These are phyloP conservation scores for Salvia miltiorrhiza DNA, from an alignment of 257 asterid species.

Conservation along the genomic window DNA sequence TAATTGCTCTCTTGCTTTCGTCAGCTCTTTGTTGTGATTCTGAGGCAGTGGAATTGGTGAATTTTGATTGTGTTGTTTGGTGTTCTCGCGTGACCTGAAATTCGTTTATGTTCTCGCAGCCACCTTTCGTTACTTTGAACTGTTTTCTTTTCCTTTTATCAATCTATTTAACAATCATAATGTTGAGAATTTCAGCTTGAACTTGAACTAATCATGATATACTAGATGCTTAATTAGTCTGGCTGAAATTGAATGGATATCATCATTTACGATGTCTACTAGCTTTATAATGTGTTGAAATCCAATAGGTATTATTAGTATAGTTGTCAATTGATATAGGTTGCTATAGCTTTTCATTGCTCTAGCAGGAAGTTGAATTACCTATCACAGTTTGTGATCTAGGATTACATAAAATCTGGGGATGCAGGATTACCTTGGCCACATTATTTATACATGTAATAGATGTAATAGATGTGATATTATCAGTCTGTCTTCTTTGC, in stretches of 20 bases:
- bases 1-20: conserved; percentile 23
- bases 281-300: neutral
- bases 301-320: neutral
- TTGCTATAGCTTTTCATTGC: conserved; percentile 2
- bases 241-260: neutral
- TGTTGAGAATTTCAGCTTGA: neutral
- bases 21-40: neutral
- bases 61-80: neutral
- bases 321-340: neutral
- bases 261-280: neutral
- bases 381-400: neutral
- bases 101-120: neutral
- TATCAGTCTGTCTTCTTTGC: neutral
- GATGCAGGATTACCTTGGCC: neutral
- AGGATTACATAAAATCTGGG: neutral
- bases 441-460: neutral
- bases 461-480: neutral
- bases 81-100: neutral
- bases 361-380: conserved; percentile 1
- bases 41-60: conserved; percentile 15
- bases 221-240: neutral
- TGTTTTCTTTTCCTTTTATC: neutral
- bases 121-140: neutral
- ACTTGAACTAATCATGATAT: neutral
- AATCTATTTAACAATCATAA: neutral